Evolutionary conservation across 1,284 basidiomycete species (phyloP).

Genomic region (Cronartium quercuum): DNA sequence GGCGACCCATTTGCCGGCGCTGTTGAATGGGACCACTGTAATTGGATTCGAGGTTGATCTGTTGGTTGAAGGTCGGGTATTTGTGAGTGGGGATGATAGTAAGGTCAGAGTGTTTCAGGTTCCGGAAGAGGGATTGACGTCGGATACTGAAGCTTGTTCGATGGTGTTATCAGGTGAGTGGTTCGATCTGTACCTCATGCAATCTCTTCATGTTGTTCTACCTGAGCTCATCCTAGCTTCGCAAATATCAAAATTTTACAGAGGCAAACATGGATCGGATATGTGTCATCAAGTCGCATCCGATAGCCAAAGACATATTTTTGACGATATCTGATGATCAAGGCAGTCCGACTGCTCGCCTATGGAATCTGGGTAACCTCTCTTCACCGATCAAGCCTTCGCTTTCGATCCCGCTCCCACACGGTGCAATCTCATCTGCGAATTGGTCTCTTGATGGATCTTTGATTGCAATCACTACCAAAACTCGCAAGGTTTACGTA

Average conservation of each 20-base stretch:
- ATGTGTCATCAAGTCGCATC: constrained; percentile 50
- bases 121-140: constrained; percentile 40
- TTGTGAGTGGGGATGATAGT: constrained; percentile 52
- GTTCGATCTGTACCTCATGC: not conserved
- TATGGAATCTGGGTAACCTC: constrained; percentile 46
- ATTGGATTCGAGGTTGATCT: constrained; percentile 51
- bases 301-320: constrained; percentile 50
- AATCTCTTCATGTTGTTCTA: not conserved
- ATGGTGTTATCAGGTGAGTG: constrained; percentile 14
- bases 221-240: not conserved
- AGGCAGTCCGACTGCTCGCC: constrained; percentile 45
- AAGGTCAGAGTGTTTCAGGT: constrained; percentile 50
- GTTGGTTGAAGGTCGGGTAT: constrained; percentile 47
- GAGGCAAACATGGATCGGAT: constrained; percentile 50
- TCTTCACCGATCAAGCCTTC: not conserved
- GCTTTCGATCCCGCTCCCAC: not conserved
- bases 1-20: constrained; percentile 41
- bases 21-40: constrained; percentile 50
- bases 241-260: constrained; percentile 24
- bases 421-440: constrained; percentile 46
- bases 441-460: constrained; percentile 49
- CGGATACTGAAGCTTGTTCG: not conserved
- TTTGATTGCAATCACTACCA: constrained; percentile 51
- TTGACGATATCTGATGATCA: constrained; percentile 51
- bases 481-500: constrained; percentile 50